A percentile compares a stretch with the other conserved stretches of the same genome.
These are phyloP conservation scores for Perkinsus marinus DNA, from an alignment of 169 alveolate species.

Conservation along the genomic window DNA sequence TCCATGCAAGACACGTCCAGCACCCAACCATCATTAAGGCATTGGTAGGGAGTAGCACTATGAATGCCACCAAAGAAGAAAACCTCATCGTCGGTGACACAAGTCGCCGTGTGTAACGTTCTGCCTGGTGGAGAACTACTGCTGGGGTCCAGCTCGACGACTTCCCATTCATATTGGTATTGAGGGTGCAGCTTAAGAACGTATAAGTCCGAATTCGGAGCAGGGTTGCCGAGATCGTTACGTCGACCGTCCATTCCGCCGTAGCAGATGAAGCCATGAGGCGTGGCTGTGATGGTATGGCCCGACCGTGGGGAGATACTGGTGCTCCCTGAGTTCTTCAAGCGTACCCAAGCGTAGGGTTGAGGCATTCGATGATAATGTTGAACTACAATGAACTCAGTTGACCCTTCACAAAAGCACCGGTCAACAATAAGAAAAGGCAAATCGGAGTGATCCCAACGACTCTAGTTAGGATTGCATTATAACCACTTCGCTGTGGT, in stretches of 20 bases:
- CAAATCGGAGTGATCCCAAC: no score
- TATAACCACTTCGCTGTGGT: no score
- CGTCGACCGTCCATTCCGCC: slow-evolving; percentile 33
- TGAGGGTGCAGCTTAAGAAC: slow-evolving; percentile 6
- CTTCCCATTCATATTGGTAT: slow-evolving; percentile 5
- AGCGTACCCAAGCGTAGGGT: slow-evolving; percentile 4
- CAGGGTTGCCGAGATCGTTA: slow-evolving; percentile 28
- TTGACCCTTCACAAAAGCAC: no score
- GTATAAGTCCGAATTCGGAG: slow-evolving; percentile 25
- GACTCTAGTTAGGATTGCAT: no score
- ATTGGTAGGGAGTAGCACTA: slow-evolving; percentile 23
- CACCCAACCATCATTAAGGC: slow-evolving; percentile 23
- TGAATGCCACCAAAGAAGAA: slow-evolving; percentile 26
- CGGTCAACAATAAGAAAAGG: no score
- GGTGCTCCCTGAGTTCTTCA: not conserved
- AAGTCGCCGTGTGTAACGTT: slow-evolving; percentile 19
- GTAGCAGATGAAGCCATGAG: slow-evolving; percentile 9
- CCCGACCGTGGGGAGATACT: slow-evolving; percentile 2
- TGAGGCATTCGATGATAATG: not conserved
- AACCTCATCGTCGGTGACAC: slow-evolving; percentile 15
- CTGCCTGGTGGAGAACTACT: slow-evolving; percentile 24
- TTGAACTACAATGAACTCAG: no score
- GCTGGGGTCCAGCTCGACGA: slow-evolving; percentile 23
- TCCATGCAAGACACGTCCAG: slow-evolving; percentile 23
- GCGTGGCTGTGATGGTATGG: slow-evolving; percentile 4